These are phyloP conservation scores for Keithomyces neogunnii DNA, from an alignment of 2,329 filamentous ascomycete species.

Conservation along the genomic window DNA sequence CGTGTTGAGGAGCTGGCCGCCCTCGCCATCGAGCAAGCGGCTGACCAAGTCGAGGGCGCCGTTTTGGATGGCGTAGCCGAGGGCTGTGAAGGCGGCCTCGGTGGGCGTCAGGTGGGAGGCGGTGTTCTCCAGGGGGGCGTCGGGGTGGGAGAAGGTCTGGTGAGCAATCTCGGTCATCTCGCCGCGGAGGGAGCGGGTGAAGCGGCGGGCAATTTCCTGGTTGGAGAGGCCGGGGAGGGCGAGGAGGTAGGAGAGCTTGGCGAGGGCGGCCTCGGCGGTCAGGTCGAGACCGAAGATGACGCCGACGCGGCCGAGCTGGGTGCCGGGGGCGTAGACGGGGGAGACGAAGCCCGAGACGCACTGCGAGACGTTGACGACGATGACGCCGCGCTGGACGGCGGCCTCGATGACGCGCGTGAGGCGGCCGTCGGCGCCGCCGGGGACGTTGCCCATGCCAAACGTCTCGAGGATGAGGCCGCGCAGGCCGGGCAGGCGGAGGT, in stretches of 20 bases:
- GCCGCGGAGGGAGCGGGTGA: conserved; percentile 69
- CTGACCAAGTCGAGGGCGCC: conserved; percentile 58
- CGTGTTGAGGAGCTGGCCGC: conserved; percentile 59
- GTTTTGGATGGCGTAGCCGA: conserved; percentile 72
- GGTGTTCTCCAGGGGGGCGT: conserved; percentile 38
- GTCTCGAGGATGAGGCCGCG: conserved; percentile 82
- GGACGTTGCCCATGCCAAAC: conserved; percentile 88
- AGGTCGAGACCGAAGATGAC: conserved; percentile 86
- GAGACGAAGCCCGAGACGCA: conserved; percentile 72
- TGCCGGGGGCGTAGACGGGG: conserved; percentile 69
- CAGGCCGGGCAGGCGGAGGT: conserved; percentile 67
- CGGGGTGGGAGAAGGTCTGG: conserved; percentile 69
- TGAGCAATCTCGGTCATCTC: conserved; percentile 72
- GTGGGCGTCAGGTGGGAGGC: conserved; percentile 34
- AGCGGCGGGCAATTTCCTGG: conserved; percentile 58
- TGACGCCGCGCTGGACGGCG: conserved; percentile 70
- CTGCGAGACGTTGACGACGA: conserved; percentile 88
- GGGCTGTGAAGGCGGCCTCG: conserved; percentile 63
- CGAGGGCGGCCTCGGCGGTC: conserved; percentile 83
- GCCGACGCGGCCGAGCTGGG: conserved; percentile 70
- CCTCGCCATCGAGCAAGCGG: conserved; percentile 59
- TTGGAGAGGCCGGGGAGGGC: conserved; percentile 56
- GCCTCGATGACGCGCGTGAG: conserved; percentile 70
- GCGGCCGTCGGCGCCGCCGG: conserved; percentile 69
- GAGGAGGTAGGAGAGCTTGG: conserved; percentile 82